Evolutionary conservation across 129 eudicot genomes (phyloP).

Genomic region (Calendula officinalis): DNA sequence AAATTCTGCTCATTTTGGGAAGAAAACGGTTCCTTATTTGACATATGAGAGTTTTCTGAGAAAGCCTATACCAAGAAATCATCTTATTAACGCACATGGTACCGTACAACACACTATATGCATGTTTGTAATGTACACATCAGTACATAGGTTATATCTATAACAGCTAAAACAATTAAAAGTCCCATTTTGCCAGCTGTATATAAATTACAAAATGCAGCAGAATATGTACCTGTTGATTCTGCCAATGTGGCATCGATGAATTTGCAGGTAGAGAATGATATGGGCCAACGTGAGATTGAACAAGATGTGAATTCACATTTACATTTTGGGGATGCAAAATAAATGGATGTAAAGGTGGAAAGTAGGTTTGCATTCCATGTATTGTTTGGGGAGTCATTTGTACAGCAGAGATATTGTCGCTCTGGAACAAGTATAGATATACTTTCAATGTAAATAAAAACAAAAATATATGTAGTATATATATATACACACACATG

Average conservation of each 20-base stretch:
- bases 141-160: too few relatives aligned
- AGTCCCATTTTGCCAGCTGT: not conserved
- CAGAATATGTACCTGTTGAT: conserved; percentile 57
- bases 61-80: conserved; percentile 39
- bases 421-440: conserved; percentile 39
- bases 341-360: conserved; percentile 82
- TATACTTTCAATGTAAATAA: not conserved
- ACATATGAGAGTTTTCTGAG: conserved; percentile 50
- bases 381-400: conserved; percentile 63
- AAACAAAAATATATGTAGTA: not conserved
- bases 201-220: not conserved
- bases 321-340: conserved; percentile 62
- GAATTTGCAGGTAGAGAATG: conserved; percentile 43
- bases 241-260: conserved; percentile 69
- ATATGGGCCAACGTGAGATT: conserved; percentile 33
- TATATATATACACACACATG: not conserved
- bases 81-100: too few relatives aligned
- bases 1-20: conserved; percentile 52
- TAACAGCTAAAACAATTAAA: too few relatives aligned
- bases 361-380: conserved; percentile 80
- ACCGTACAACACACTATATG: too few relatives aligned
- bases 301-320: conserved; percentile 61
- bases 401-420: conserved; percentile 56
- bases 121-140: too few relatives aligned
- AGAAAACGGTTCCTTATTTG: conserved; percentile 46